Conservation (phyloP, 805 yeast species). For the Suhomyces sp. region DNA sequence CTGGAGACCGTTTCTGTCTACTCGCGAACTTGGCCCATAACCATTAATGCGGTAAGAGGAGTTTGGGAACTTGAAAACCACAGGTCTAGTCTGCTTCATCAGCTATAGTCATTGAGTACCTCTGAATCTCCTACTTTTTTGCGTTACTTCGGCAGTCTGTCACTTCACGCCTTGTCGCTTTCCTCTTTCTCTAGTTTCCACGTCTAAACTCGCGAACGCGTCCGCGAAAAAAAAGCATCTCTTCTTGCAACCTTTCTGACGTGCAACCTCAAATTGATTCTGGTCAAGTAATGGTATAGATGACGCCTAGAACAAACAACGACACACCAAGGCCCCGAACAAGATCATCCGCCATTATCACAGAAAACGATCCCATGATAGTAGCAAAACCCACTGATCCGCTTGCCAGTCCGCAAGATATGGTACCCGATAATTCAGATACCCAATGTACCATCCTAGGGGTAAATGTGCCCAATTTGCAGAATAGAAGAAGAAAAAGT, state of each 20-base stretch:
- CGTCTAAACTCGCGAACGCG: neutral
- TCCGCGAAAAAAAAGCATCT: neutral
- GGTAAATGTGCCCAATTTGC: conserved; percentile 1
- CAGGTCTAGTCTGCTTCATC: too few relatives aligned
- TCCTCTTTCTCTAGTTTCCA: neutral
- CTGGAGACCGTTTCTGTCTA: neutral
- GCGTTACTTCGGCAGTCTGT: neutral
- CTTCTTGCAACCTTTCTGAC: neutral
- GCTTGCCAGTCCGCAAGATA: neutral
- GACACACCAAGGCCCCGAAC: neutral
- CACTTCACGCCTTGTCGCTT: neutral
- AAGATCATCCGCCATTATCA: neutral
- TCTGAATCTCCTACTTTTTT: too few relatives aligned
- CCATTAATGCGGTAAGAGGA: neutral
- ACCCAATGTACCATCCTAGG: conserved; percentile 3
- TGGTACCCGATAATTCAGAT: neutral
- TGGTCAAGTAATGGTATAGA: neutral
- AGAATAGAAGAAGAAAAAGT: neutral
- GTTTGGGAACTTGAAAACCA: too few relatives aligned
- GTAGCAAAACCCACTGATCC: neutral
- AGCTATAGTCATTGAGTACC: too few relatives aligned
- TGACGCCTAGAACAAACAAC: neutral
- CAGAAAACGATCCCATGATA: neutral
- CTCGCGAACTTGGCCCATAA: neutral
- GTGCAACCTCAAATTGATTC: neutral